Evolutionary conservation across 1,284 basidiomycete genomes (phyloP).

Genomic region (Mixia osmundae): DNA sequence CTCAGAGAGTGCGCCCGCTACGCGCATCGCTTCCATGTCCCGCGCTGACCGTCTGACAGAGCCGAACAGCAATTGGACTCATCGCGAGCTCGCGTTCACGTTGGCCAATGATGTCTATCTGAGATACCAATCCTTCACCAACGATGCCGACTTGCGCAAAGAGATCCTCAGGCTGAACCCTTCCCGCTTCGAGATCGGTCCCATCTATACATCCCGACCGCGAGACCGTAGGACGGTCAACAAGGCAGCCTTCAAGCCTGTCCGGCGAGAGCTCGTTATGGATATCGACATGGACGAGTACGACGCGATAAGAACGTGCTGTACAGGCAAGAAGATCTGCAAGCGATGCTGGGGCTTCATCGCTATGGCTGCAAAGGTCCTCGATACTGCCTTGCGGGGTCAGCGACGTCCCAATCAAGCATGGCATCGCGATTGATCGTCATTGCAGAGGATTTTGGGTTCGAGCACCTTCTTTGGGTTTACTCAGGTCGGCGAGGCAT

Average conservation of each 20-base stretch:
- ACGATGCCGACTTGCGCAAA: slow-evolving; percentile 72
- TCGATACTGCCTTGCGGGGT: slow-evolving; percentile 55
- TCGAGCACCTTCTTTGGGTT: slow-evolving; percentile 65
- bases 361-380: slow-evolving; percentile 66
- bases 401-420: slow-evolving; percentile 1
- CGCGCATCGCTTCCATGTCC: neutral
- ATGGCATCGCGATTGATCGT: neutral
- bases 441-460: slow-evolving; percentile 29
- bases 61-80: slow-evolving; percentile 44
- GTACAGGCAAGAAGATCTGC: slow-evolving; percentile 77
- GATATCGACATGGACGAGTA: slow-evolving; percentile 99
- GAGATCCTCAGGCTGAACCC: slow-evolving; percentile 63
- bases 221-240: slow-evolving; percentile 71
- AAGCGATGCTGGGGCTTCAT: slow-evolving; percentile 88
- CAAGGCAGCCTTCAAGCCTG: slow-evolving; percentile 46
- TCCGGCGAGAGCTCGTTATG: slow-evolving; percentile 81
- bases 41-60: slow-evolving; percentile 16
- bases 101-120: slow-evolving; percentile 77
- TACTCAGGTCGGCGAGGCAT: slow-evolving; percentile 97
- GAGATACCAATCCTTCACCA: slow-evolving; percentile 77
- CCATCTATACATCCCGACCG: slow-evolving; percentile 55
- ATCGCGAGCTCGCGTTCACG: slow-evolving; percentile 95
- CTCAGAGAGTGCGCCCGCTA: slow-evolving; percentile 31
- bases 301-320: slow-evolving; percentile 86
- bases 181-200: slow-evolving; percentile 87